Conservation (phyloP, 2,329 filamentous ascomycete genomes). For the Ophiostoma sp. region DNA sequence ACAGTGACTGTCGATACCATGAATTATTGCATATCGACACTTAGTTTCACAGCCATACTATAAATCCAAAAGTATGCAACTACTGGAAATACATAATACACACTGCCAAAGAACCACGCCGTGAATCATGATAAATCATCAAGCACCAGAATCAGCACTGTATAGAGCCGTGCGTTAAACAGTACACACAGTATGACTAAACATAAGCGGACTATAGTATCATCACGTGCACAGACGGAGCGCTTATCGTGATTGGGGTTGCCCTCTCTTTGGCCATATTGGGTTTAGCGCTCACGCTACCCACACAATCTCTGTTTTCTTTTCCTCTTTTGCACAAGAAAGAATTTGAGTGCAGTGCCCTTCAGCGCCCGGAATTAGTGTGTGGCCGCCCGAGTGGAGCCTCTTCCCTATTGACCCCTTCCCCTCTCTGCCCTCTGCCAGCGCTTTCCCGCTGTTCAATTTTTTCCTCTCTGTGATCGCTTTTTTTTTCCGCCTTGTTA, state of each 20-base stretch:
- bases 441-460: constrained; percentile 16
- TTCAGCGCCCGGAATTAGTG: constrained; percentile 22
- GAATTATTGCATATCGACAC: neutral
- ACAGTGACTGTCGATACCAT: neutral
- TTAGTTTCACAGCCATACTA: neutral
- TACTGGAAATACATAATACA: neutral
- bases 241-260: constrained; percentile 23
- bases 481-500: constrained; percentile 19
- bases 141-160: neutral
- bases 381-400: constrained; percentile 17
- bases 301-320: constrained; percentile 25
- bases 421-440: constrained; percentile 2
- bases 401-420: constrained; percentile 16
- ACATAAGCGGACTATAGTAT: no score
- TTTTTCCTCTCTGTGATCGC: constrained; percentile 20
- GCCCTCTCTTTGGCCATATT: constrained; percentile 26
- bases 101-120: no score
- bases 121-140: constrained; percentile 6
- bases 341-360: constrained; percentile 20
- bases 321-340: constrained; percentile 16
- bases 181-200: constrained; percentile 1
- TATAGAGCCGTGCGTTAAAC: neutral
- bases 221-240: constrained; percentile 22
- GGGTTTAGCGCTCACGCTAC: constrained; percentile 19
- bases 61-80: neutral